Evolutionary conservation across 2,329 filamentous ascomycete genomes (phyloP).

Genomic region (Sclerotinia sclerotiorum): DNA sequence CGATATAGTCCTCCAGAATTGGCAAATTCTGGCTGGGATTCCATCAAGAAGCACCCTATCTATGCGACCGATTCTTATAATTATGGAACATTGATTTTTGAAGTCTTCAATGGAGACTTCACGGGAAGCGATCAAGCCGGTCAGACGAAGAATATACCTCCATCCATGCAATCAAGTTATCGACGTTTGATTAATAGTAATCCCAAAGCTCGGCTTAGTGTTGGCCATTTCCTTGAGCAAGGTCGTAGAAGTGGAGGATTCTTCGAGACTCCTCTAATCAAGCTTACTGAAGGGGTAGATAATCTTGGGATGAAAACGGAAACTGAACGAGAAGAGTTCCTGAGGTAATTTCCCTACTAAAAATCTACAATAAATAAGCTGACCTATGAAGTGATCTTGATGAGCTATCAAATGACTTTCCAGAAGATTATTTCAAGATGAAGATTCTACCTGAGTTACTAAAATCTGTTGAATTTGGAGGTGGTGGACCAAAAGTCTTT

Average conservation of each 20-base stretch:
- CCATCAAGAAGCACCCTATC: constrained; percentile 78
- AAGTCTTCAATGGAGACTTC: constrained; percentile 88
- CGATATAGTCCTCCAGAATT: constrained; percentile 88
- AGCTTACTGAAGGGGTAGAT: constrained; percentile 88
- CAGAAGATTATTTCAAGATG: constrained; percentile 97
- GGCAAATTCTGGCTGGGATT: constrained; percentile 84
- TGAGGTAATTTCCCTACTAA: constrained; percentile 55
- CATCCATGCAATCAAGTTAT: constrained; percentile 87
- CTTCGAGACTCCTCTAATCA: constrained; percentile 90
- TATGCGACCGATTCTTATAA: constrained; percentile 85
- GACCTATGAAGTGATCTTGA: constrained; percentile 64
- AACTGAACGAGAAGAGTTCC: constrained; percentile 78
- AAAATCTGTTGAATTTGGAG: constrained; percentile 99
- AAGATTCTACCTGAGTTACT: constrained; percentile 92
- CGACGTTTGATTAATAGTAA: constrained; percentile 85
- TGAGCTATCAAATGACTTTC: constrained; percentile 86
- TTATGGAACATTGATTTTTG: constrained; percentile 79
- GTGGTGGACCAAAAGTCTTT: constrained; percentile 89
- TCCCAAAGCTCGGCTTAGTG: constrained; percentile 82
- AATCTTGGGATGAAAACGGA: constrained; percentile 87
- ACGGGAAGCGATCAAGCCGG: constrained; percentile 74
- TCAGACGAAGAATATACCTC: constrained; percentile 82
- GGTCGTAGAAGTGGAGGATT: constrained; percentile 80
- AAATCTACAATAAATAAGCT: constrained; percentile 8
- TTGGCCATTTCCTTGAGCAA: constrained; percentile 86